Evolutionary conservation across 192 early-diverging fungal genomes (phyloP).

Genomic region (Bifiguratus adelaidae): DNA sequence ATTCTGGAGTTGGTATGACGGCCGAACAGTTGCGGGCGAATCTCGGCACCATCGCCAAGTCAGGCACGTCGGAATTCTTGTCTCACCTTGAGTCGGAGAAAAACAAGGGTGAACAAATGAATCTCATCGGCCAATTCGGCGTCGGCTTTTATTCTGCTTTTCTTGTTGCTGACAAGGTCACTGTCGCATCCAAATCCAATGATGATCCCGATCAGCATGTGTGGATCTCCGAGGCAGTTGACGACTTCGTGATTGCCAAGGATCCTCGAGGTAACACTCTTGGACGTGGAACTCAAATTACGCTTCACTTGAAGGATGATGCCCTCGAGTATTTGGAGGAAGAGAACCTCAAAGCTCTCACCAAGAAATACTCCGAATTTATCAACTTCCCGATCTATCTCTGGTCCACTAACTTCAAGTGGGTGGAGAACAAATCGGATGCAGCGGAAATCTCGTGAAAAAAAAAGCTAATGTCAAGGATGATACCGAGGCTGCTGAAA

Average conservation of each 20-base stretch:
- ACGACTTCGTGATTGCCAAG: constrained; percentile 81
- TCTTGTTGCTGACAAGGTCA: constrained; percentile 90
- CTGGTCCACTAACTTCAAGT: constrained; percentile 50
- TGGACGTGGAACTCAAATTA: constrained; percentile 91
- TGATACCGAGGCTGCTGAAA: constrained; percentile 15
- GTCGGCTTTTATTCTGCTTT: constrained; percentile 99
- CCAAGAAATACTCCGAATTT: constrained; percentile 90
- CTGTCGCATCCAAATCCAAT: constrained; percentile 85
- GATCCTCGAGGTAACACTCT: constrained; percentile 86
- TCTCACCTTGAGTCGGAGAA: constrained; percentile 70
- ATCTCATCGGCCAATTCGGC: constrained; percentile 97
- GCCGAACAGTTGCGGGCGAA: constrained; percentile 79
- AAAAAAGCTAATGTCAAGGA: constrained; percentile 16
- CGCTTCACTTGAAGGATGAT: constrained; percentile 82
- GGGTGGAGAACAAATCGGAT: constrained; percentile 38
- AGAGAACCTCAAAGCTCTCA: constrained; percentile 48
- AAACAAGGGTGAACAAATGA: constrained; percentile 58
- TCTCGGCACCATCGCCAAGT: constrained; percentile 97
- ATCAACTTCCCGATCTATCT: constrained; percentile 97
- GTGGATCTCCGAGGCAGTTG: constrained; percentile 90
- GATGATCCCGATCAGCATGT: constrained; percentile 74
- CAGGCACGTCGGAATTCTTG: constrained; percentile 87
- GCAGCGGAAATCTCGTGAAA: too few species aligned
- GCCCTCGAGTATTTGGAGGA: constrained; percentile 74
- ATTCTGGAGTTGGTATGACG: constrained; percentile 96